Evolutionary conservation across 1,139 yeast genomes (phyloP).

Genomic region (Diutina catenulata): DNA sequence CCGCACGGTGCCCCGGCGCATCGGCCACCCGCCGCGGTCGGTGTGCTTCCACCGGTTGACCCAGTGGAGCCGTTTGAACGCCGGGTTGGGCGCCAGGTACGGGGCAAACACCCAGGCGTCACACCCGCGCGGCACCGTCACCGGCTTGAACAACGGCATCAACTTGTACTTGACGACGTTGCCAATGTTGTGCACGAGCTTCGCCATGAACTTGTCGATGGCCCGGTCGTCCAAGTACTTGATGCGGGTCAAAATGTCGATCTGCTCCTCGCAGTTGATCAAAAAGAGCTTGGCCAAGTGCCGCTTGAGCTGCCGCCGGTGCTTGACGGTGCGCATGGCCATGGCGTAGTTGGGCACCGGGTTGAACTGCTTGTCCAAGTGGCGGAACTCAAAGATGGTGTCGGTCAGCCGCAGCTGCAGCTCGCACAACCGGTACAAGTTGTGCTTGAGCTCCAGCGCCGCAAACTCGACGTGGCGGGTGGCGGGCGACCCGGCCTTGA

Average conservation of each 20-base stretch:
- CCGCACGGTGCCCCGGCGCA: not conserved
- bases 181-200: constrained; percentile 16
- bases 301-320: constrained; percentile 16
- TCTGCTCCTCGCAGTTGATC: constrained; percentile 28
- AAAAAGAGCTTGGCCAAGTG: constrained; percentile 28
- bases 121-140: not conserved
- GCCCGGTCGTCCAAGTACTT: constrained; percentile 22
- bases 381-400: not conserved
- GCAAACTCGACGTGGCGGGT: not conserved
- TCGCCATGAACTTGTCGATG: constrained; percentile 17
- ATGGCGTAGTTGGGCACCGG: constrained; percentile 25
- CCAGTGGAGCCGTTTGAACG: constrained; percentile 3
- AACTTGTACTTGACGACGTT: constrained; percentile 18
- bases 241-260: constrained; percentile 25
- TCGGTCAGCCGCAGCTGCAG: not conserved
- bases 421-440: not conserved
- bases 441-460: not conserved
- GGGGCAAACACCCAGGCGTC: constrained; percentile 1
- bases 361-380: constrained; percentile 17
- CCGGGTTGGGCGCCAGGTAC: not conserved
- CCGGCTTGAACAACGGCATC: constrained; percentile 8
- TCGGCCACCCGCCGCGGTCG: not conserved
- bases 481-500: not conserved
- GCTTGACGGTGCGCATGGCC: constrained; percentile 16
- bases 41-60: constrained; percentile 1